Base-by-base conservation (phyloP, 495 filamentous ascomycete species). In the Aspergillus conjunctus region DNA sequence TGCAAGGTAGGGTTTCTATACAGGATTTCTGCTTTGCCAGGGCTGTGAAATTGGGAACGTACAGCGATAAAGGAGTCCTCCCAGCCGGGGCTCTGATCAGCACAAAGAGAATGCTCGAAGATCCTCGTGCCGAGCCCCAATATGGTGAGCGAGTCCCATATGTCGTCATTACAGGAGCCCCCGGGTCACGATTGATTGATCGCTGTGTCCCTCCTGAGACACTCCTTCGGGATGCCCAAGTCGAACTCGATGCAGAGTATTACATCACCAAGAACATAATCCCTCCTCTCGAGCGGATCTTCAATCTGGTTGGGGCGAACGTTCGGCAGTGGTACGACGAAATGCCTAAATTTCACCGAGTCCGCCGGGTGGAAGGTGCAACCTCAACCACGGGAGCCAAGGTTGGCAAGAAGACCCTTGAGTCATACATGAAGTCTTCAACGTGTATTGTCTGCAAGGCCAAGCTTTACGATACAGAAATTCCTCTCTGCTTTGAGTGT, bases 181-280 rank as follows among this genome's bases (percentile, higher is more conserved):
- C 95, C 1, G 92, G 92, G 0, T 87, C 92, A 37, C 79, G 90
- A 54, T 81, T 98, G 7, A 86, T 95, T 63, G 94, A 97, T 74
- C 89, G 94, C 18, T 96, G 91, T 69, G 88, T 98, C 0, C 81
- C 90, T 44, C 94, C 95, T 0, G 91, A 97, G 70, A 83, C 83
- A 21, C 81, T 98, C n/a, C 77, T 98, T 2, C 75, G 85, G 39
- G 88, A 89, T 59, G 84, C 88, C 20, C 82, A 90, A 58, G 79
- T 87, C n/a, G 86, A 91, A 62, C 81, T 98, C n/a, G 94, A 98
- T 67, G 85, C 93, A 0, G 92, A 97, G 66, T 98, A 98, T 73
- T 98, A 98, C 73, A 98, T 98, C 64, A 83, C 83, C 8, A 98
- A 97, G 78, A 97, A 97, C 67, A 67, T 98, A 22, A 94, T 98